These are phyloP conservation scores for Cardamine occulta DNA, from an alignment of 345 rosid species.

Conservation along the genomic window DNA sequence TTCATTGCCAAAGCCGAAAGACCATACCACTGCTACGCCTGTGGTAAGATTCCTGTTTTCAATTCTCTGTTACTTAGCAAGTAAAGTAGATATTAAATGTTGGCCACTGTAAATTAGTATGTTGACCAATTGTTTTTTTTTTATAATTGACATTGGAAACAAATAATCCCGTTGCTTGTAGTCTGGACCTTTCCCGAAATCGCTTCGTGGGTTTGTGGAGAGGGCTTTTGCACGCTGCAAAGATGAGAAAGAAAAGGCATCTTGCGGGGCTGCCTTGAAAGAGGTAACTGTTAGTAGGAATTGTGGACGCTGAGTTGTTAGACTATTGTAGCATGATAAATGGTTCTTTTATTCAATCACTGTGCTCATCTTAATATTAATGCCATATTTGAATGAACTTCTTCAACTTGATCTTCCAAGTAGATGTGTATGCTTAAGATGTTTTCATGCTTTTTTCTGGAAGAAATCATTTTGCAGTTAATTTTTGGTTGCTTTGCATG, in stretches of 20 bases:
- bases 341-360: slow-evolving; percentile 5
- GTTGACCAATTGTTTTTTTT: background rate
- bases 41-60: slow-evolving; percentile 58
- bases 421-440: slow-evolving; percentile 23
- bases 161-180: slow-evolving; percentile 45
- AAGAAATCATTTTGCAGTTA: slow-evolving; percentile 10
- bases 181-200: slow-evolving; percentile 77
- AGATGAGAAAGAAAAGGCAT: slow-evolving; percentile 69
- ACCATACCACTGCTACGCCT: slow-evolving; percentile 65
- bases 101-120: slow-evolving; percentile 10
- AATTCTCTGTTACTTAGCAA: slow-evolving; percentile 27
- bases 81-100: slow-evolving; percentile 31
- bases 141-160: slow-evolving; percentile 19
- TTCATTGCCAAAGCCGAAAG: slow-evolving; percentile 67
- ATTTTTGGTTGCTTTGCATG: slow-evolving; percentile 15
- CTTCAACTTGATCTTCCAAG: slow-evolving; percentile 9
- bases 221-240: slow-evolving; percentile 85
- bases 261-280: slow-evolving; percentile 73
- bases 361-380: slow-evolving; percentile 12
- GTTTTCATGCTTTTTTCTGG: slow-evolving; percentile 14
- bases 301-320: slow-evolving; percentile 10
- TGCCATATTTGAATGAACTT: slow-evolving; percentile 20
- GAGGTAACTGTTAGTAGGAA: slow-evolving; percentile 54
- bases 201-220: slow-evolving; percentile 83
- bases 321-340: slow-evolving; percentile 18